Base-by-base conservation (phyloP, 2,329 filamentous ascomycete genomes). In the Arthrocladium fulminans region DNA sequence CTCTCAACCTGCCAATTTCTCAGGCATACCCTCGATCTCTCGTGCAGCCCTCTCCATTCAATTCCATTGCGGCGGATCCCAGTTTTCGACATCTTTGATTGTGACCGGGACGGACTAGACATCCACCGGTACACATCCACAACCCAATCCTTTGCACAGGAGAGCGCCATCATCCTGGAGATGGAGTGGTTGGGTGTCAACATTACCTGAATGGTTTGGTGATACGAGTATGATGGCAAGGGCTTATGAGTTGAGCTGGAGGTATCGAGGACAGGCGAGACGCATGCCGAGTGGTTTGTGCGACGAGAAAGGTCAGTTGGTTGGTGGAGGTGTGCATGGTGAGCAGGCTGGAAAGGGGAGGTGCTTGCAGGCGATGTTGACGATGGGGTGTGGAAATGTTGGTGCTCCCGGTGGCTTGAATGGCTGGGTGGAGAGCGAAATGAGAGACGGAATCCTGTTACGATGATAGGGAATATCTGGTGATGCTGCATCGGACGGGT, bases 91-190 rank as follows among this genome's bases (percentile, higher is more conserved):
- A 66, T 83, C 1, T 71, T 79, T 19, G 80, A 83, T 54, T 72
- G 71, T 43, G 80, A 83, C 57, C 79, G 79, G 0, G 77, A 83
- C 56, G 80, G 80, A 2, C 68, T 83, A 50, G 72, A 71, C 9
- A 83, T 83, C 44, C 67, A 81, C 60, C 77, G 75, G 6, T 83
- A 82, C 67, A 80, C 78, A 55, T 70, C 80, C 57, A 78, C 80
- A 20, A 82, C 80, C 1, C 65, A 68, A 47, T 69, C 71, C 7
- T 70, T 79, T 23, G 66, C 72, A 4, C 75, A 79, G 52, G 76
- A 82, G 55, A 73, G 71, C 22, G 62, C 72, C n/a, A 67, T 63
- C 27, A 62, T 76, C 5, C 70, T 74, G 1, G 60, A 63, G 15
- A 62, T 81, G 7, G 63, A 66, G 52, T 81, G 77, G 74, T 64